These are phyloP conservation scores for Lotmaria passim DNA, from an alignment of 208 protist genomes.

Conservation along the genomic window DNA sequence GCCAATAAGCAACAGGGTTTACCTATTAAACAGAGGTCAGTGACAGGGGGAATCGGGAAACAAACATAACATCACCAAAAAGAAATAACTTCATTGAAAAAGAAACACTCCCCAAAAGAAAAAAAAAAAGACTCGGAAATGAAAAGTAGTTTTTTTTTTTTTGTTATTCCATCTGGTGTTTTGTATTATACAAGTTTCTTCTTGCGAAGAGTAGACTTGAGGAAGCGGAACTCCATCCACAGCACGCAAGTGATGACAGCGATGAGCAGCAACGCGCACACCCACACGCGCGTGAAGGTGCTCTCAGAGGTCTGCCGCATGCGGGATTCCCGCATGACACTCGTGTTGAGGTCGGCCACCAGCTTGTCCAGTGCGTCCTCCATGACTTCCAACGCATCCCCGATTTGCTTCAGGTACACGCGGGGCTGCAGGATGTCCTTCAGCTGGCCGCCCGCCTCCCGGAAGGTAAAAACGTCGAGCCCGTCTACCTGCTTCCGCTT, in stretches of 20 bases:
- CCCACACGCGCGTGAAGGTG: slow-evolving; percentile 82
- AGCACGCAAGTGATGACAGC: slow-evolving; percentile 41
- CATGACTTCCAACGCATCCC: slow-evolving; percentile 27
- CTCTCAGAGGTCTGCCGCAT: slow-evolving; percentile 77
- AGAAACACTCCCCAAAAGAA: too few relatives aligned
- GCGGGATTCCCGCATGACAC: slow-evolving; percentile 33
- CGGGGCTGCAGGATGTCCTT: slow-evolving; percentile 64
- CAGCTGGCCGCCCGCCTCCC: slow-evolving; percentile 60
- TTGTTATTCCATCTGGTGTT: neutral
- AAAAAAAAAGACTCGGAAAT: neutral
- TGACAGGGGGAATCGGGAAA: too few relatives aligned
- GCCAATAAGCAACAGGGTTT: too few relatives aligned
- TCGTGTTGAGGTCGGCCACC: slow-evolving; percentile 7
- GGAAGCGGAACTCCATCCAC: slow-evolving; percentile 70
- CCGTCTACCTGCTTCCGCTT: slow-evolving; percentile 45
- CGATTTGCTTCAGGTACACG: slow-evolving; percentile 58
- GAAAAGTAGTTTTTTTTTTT: neutral
- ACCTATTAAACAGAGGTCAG: too few relatives aligned
- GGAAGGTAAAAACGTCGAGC: slow-evolving; percentile 71
- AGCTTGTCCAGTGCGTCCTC: slow-evolving; percentile 20
- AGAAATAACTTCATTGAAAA: too few relatives aligned
- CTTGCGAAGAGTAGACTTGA: slow-evolving; percentile 73
- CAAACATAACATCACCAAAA: too few relatives aligned
- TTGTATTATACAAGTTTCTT: slow-evolving; percentile 55
- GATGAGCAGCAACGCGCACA: slow-evolving; percentile 56